phyloP scores from a whole-genome alignment of 78 protist species.

The Chrysochromulina tobinii region DNA sequence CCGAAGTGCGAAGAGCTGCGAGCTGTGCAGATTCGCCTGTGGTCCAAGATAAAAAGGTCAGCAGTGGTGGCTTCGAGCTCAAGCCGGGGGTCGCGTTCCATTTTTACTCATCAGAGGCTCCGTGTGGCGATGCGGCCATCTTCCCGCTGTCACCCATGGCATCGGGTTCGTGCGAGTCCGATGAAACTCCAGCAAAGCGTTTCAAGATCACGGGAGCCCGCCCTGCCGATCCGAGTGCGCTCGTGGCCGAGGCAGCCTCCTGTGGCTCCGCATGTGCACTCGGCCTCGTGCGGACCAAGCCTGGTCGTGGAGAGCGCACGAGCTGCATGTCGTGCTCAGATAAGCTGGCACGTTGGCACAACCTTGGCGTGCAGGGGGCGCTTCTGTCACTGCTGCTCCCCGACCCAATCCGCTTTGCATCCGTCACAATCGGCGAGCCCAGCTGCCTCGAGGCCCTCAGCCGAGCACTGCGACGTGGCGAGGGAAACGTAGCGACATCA shows the following conservation, averaged over 20 bases:
- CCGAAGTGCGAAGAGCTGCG: neutral
- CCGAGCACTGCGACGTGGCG: neutral
- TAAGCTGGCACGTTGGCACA: constrained; percentile 68
- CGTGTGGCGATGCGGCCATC: neutral
- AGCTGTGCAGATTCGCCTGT: neutral
- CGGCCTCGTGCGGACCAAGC: constrained; percentile 61
- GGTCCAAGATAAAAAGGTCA: neutral
- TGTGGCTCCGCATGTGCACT: neutral
- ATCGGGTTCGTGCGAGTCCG: neutral
- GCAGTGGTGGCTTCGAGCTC: neutral
- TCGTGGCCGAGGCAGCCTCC: neutral
- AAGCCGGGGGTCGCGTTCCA: neutral
- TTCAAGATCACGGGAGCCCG: neutral
- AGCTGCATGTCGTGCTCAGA: constrained; percentile 69
- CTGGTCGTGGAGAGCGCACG: constrained; percentile 74
- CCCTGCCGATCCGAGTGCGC: neutral
- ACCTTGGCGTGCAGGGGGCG: constrained; percentile 69
- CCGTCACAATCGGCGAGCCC: neutral
- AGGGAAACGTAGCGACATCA: too few relatives aligned
- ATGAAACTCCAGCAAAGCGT: neutral
- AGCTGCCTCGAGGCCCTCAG: neutral
- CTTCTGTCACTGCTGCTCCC: constrained; percentile 22
- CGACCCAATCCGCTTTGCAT: neutral
- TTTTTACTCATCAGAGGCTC: neutral
- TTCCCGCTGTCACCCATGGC: neutral